Evolutionary conservation across 768 basidiomycete genomes (phyloP), one percentile per base, ranked within the genome.

Genomic region (Dictyophora rubrovolvata): DNA sequence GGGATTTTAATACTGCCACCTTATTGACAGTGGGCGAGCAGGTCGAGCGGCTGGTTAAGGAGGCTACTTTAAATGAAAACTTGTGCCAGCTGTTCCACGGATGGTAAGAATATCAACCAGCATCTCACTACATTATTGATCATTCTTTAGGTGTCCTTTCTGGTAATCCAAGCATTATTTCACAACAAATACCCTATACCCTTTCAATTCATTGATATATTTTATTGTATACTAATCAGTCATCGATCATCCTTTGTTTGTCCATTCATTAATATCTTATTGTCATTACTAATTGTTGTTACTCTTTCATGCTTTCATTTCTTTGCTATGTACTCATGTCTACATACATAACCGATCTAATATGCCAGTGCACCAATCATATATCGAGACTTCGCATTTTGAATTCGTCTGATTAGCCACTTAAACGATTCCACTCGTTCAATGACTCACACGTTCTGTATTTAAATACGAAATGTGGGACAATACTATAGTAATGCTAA

Each of bases 141-240:
- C 14, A 34, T 55, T 62, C 36, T 48, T 14, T 60, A 80, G 79
- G 79, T 87, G 86, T 73, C 86, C 87, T 48, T 89, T 88, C 72
- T 89, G 87, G 87, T 89, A 72, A 72, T 51, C 28, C 2, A n/a
- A n/a, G 47, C 47, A 22, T 51, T 18, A 62, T 54, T 22, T 50
- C 50, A 51, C 12, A 22, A 12, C 50, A 34, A 22, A 7, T 51
- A 22, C 20, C 28, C 50, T 4, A 51, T 51, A 22, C 50, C 50
- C 50, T 10, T 20, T 34, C 49, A 11, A 7, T 11, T 20, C 20
- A 34, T 22, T 18, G 5, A 14, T 20, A 14, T 51, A 51, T 16
- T 20, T 22, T 51, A 51, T 22, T 22, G 21, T 34, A 51, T 18
- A 51, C 14, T 51, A 51, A 51, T 51, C 50, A 4, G 14, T 34